Conservation (phyloP, 2,329 filamentous ascomycete genomes). For the Exophiala mesophila region DNA sequence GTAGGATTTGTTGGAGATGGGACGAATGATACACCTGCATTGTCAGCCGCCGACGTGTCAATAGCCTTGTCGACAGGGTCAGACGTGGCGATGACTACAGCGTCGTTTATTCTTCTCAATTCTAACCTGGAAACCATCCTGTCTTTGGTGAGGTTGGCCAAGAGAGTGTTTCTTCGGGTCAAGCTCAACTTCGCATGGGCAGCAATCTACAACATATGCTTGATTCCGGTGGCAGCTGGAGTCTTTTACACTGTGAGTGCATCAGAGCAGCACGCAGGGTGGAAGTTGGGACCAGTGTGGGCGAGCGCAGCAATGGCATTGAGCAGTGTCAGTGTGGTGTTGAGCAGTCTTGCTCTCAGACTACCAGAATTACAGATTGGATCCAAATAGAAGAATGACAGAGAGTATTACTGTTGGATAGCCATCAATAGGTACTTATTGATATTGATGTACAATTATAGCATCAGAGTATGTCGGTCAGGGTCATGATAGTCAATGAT, state of each 20-base stretch:
- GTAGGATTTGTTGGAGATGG: constrained; percentile 84
- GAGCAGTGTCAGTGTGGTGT: constrained; percentile 83
- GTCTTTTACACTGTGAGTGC: constrained; percentile 60
- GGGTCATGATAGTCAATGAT: too few species aligned
- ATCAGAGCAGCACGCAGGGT: constrained; percentile 34
- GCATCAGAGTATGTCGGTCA: too few species aligned
- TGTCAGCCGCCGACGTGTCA: constrained; percentile 74
- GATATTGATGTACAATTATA: too few species aligned
- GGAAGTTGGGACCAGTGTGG: constrained; percentile 58
- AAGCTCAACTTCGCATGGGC: constrained; percentile 86
- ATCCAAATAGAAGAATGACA: too few species aligned
- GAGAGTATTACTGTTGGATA: too few species aligned
- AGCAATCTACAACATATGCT: constrained; percentile 71
- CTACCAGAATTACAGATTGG: constrained; percentile 20
- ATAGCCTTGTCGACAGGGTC: constrained; percentile 77
- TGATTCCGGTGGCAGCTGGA: constrained; percentile 76
- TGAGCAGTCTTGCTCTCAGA: constrained; percentile 71
- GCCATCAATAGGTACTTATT: too few species aligned
- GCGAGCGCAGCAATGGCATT: constrained; percentile 87
- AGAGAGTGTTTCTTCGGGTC: constrained; percentile 69
- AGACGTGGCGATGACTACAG: constrained; percentile 76
- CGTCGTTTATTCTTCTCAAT: constrained; percentile 74
- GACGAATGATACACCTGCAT: constrained; percentile 78
- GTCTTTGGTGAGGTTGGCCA: constrained; percentile 66
- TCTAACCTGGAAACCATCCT: constrained; percentile 65